phyloP scores from a whole-genome alignment of 2,329 filamentous ascomycete species.

The Cryphonectria carpinicola region DNA sequence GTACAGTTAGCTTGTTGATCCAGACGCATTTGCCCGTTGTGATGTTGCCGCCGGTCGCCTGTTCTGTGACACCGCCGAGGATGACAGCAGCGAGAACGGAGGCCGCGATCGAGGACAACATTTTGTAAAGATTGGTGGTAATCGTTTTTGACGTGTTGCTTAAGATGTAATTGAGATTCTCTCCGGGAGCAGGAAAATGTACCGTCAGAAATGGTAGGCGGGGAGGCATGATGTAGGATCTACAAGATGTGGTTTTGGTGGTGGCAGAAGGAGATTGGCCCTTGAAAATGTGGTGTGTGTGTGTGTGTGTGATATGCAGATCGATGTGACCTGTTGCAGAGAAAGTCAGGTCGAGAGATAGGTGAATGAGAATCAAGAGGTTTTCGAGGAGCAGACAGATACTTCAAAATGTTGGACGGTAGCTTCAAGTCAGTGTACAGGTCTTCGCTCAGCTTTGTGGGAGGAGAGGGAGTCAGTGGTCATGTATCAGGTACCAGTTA shows the following conservation, averaged over 20 bases:
- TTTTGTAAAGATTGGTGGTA: slow-evolving; percentile 9
- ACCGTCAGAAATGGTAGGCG: background rate
- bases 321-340: background rate
- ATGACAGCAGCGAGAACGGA: slow-evolving; percentile 14
- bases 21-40: slow-evolving; percentile 19
- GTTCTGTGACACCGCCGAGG: slow-evolving; percentile 9
- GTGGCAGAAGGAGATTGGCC: background rate
- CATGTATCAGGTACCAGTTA: background rate
- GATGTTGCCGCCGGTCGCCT: background rate
- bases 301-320: background rate
- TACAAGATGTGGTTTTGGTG: background rate
- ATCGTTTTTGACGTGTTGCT: background rate
- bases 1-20: background rate
- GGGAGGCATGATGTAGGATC: background rate
- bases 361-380: background rate
- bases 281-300: background rate
- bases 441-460: background rate
- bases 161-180: background rate
- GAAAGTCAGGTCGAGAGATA: background rate
- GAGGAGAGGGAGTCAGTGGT: background rate
- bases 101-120: slow-evolving; percentile 10
- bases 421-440: too few species aligned
- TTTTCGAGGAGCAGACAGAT: background rate
- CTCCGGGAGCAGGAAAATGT: background rate
- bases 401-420: background rate